Base-by-base conservation (phyloP, 192 early-diverging fungal genomes). In the Mortierella alpina region DNA sequence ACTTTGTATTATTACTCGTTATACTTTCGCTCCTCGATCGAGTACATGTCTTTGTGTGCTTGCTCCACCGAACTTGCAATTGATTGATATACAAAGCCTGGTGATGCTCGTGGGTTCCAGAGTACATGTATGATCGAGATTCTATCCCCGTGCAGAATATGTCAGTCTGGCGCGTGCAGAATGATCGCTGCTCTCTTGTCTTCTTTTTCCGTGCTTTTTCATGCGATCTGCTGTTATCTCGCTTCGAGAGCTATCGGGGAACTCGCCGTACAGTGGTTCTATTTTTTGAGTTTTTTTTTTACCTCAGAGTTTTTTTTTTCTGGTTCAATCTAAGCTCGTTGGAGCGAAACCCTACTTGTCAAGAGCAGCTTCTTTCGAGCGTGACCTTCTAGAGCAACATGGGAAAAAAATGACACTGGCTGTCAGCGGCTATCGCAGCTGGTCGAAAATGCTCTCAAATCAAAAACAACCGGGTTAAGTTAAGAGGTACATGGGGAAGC, bases 331-430 rank as follows among this genome's bases (percentile, higher is more conserved):
- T 72, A 55, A 52, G 51, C 58, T 60, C 60, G 53, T 18, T 57
- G 52, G 45, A 72, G 8, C 44, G 55, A 53, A 63, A 72, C 70
- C 61, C 70, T 72, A 72, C 70, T 72, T 63, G 70, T 15, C 61
- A 52, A 64, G 70, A 63, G 70, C 70, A 47, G 23, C 54, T 58
- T 17, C 15, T 54, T 50, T 63, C 48, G 53, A 72, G 70, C 70
- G 70, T 72, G 70, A 72, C 70, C 70, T 48, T 48, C 13, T 57
- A 64, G 70, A 63, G 54, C 53, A 63, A 63, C 70, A 63, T 72
- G 70, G 70, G 70, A 72, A 72, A 63, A 50, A 39, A 48, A 40
- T 60, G 20, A 18, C 40, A 9, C 45, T 54, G 50, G 31, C 51
- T 31, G 31, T 31, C 31, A 31, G 31, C 31, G 31, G 31, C 31